phyloP scores from a whole-genome alignment of 352 stramenopile genomes.

The Phytophthora chlamydospora region DNA sequence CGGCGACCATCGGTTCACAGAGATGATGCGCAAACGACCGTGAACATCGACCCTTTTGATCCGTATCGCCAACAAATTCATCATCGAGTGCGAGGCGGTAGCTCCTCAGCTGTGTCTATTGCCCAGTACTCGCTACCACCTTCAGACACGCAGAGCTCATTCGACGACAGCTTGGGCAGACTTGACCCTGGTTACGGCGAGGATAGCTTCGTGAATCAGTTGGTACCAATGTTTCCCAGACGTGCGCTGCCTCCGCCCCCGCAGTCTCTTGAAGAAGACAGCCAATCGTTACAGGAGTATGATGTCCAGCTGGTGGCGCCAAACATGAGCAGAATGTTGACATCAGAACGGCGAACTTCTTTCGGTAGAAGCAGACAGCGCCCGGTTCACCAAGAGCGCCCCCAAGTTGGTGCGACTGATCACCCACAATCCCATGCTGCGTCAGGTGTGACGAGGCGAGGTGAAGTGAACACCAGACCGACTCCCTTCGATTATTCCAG shows the following conservation, averaged over 20 bases:
- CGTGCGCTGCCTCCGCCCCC: constrained; percentile 4
- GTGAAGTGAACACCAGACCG: background rate
- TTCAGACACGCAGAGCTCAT: constrained; percentile 68
- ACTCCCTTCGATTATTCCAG: constrained; percentile 2
- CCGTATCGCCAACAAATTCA: constrained; percentile 35
- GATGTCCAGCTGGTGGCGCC: constrained; percentile 43
- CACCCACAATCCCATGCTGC: constrained; percentile 6
- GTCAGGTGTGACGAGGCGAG: background rate
- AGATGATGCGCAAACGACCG: constrained; percentile 1
- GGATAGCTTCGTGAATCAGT: constrained; percentile 60
- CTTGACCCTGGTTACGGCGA: constrained; percentile 23
- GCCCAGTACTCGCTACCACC: constrained; percentile 65
- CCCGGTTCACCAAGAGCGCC: constrained; percentile 5
- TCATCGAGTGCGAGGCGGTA: constrained; percentile 33
- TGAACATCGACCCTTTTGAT: constrained; percentile 17
- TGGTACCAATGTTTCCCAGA: constrained; percentile 68
- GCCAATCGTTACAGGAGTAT: constrained; percentile 34
- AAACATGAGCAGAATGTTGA: constrained; percentile 44
- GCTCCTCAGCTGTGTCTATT: constrained; percentile 35
- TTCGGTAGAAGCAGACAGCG: constrained; percentile 26
- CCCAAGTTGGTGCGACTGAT: constrained; percentile 1
- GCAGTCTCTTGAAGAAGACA: constrained; percentile 22
- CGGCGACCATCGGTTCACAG: constrained; percentile 8
- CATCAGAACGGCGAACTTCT: constrained; percentile 16
- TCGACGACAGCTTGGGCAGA: constrained; percentile 53